Conservation (phyloP, 805 yeast genomes). For the Kazachstania psychrophila region DNA sequence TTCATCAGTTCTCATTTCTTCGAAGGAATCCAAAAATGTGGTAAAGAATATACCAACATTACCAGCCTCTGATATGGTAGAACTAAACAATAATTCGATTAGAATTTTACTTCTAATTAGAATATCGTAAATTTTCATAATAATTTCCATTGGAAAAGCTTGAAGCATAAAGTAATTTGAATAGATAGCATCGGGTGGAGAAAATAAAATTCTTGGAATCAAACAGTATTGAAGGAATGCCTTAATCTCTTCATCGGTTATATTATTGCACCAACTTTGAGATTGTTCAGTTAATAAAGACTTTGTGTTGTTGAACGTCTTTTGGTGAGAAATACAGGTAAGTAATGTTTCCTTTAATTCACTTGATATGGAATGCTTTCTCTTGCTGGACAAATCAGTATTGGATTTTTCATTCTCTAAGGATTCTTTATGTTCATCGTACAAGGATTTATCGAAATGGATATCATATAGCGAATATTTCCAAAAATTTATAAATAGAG, state of each 20-base stretch:
- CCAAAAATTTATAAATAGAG: conserved; percentile 63
- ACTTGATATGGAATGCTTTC: conserved; percentile 11
- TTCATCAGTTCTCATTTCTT: conserved; percentile 36
- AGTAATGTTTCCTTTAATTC: conserved; percentile 12
- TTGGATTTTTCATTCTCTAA: conserved; percentile 11
- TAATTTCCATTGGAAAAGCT: conserved; percentile 36
- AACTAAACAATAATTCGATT: conserved; percentile 53
- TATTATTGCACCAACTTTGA: conserved; percentile 10
- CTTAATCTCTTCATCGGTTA: conserved; percentile 17
- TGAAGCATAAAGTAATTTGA: conserved; percentile 51
- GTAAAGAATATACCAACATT: conserved; percentile 68
- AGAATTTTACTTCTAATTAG: conserved; percentile 43
- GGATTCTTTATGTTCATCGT: conserved; percentile 35
- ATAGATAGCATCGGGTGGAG: conserved; percentile 75
- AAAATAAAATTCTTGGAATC: conserved; percentile 66
- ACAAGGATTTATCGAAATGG: conserved; percentile 41
- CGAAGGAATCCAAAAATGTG: conserved; percentile 42
- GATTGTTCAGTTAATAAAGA: conserved; percentile 7
- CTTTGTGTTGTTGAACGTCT: conserved; percentile 9
- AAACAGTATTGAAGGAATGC: conserved; percentile 54
- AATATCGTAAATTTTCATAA: conserved; percentile 35
- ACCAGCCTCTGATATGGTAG: conserved; percentile 72
- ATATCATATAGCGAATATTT: conserved; percentile 62
- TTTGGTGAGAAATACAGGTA: conserved; percentile 18
- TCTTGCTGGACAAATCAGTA: conserved; percentile 10